A percentile compares a stretch with the other conserved stretches of the same genome.
Evolutionary conservation across 306 rosid genomes (phyloP).

Genomic region (Cicer yamashitae): DNA sequence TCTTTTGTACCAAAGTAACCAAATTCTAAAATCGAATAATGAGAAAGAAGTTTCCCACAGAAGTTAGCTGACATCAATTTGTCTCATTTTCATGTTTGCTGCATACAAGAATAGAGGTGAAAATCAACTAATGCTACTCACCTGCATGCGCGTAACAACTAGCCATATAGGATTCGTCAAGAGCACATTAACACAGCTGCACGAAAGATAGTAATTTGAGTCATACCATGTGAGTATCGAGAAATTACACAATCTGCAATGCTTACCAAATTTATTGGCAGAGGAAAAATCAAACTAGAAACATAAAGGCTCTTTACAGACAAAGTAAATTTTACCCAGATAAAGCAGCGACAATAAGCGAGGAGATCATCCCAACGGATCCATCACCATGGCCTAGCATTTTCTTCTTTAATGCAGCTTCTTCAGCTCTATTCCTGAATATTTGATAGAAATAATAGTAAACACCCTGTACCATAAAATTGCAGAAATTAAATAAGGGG

Average conservation of each 20-base stretch:
- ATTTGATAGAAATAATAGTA: slow-evolving; percentile 99
- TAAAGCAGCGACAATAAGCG: slow-evolving; percentile 92
- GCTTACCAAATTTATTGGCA: background rate
- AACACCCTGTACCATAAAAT: slow-evolving; percentile 92
- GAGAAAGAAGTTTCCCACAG: background rate
- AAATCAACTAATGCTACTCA: slow-evolving; percentile 40
- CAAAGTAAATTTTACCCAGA: slow-evolving; percentile 70
- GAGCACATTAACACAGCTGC: slow-evolving; percentile 94
- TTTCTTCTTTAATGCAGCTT: slow-evolving; percentile 61
- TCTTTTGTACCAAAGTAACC: no score
- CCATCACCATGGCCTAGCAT: slow-evolving; percentile 82
- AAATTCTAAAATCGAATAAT: no score
- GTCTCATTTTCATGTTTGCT: background rate
- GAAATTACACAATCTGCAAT: slow-evolving; percentile 13
- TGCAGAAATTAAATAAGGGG: slow-evolving; percentile 55
- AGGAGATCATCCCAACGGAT: slow-evolving; percentile 90
- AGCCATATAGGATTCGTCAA: slow-evolving; percentile 96
- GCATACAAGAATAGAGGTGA: slow-evolving; percentile 11
- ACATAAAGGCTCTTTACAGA: background rate
- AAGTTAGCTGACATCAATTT: background rate
- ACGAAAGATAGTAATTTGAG: slow-evolving; percentile 44
- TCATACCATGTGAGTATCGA: slow-evolving; percentile 26
- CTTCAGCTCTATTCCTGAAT: slow-evolving; percentile 95
- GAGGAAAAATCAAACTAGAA: background rate
- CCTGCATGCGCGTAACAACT: slow-evolving; percentile 97